phyloP scores from a whole-genome alignment of 352 stramenopile species.

The Pythium dissimile region DNA sequence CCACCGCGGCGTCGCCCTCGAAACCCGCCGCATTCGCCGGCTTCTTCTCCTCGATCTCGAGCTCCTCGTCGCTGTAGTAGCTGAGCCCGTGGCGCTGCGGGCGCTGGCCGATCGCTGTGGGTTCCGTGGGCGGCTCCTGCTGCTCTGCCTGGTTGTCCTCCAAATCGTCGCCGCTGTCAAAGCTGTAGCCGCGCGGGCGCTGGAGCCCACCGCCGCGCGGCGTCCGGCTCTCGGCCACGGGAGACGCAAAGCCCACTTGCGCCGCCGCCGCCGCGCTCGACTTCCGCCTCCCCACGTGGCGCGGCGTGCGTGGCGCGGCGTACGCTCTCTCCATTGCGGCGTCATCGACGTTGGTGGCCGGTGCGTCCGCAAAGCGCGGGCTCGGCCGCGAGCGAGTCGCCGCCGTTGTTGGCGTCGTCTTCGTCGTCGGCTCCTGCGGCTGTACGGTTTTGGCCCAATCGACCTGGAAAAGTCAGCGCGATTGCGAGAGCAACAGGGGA shows the following conservation, averaged over 20 bases:
- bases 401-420: not conserved
- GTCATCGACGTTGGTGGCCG: not conserved
- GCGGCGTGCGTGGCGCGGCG: not conserved
- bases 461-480: not conserved
- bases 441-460: not conserved
- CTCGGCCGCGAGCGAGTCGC: not conserved
- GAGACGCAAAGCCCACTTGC: constrained; percentile 10
- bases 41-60: constrained; percentile 11
- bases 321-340: not conserved
- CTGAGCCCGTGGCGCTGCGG: too few relatives aligned
- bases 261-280: not conserved
- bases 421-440: too few relatives aligned
- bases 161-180: not conserved
- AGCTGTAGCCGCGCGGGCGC: not conserved
- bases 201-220: not conserved
- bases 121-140: not conserved
- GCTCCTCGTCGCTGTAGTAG: not conserved
- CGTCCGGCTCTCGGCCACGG: not conserved
- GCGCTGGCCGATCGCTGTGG: not conserved
- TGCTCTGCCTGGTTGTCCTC: not conserved
- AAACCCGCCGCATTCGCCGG: not conserved
- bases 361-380: not conserved
- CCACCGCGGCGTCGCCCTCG: not conserved
- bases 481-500: not conserved
- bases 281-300: not conserved